These are phyloP conservation scores for Arthroderma sp. DNA, from an alignment of 2,329 filamentous ascomycete species.

Conservation along the genomic window DNA sequence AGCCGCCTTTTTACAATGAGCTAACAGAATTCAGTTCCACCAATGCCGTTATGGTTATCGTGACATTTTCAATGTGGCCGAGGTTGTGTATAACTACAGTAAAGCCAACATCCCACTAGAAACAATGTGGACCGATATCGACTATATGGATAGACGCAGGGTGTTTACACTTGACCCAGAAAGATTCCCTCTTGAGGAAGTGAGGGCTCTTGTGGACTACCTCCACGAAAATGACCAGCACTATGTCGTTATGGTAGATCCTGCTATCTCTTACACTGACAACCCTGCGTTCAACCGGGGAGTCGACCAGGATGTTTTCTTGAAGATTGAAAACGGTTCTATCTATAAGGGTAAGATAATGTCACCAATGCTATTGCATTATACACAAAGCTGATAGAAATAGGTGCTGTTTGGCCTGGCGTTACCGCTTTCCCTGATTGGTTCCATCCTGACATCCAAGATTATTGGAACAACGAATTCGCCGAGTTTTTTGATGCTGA, in stretches of 20 bases:
- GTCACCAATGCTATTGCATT: not conserved
- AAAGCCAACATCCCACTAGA: slow-evolving; percentile 20
- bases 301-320: slow-evolving; percentile 37
- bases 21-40: slow-evolving; percentile 24
- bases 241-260: slow-evolving; percentile 59
- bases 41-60: slow-evolving; percentile 48
- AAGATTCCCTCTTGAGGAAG: slow-evolving; percentile 45
- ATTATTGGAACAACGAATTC: slow-evolving; percentile 56
- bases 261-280: slow-evolving; percentile 28
- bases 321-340: slow-evolving; percentile 39
- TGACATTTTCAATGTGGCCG: slow-evolving; percentile 24
- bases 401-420: slow-evolving; percentile 60
- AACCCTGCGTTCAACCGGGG: slow-evolving; percentile 46
- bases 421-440: slow-evolving; percentile 57
- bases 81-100: slow-evolving; percentile 22
- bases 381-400: not conserved
- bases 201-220: slow-evolving; percentile 49
- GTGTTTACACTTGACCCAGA: slow-evolving; percentile 27
- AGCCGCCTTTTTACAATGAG: not conserved
- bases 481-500: slow-evolving; percentile 45
- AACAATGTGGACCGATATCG: slow-evolving; percentile 24
- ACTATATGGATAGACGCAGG: slow-evolving; percentile 18
- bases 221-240: slow-evolving; percentile 50
- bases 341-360: slow-evolving; percentile 26
- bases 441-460: slow-evolving; percentile 47